Evolutionary conservation across 2,329 filamentous ascomycete genomes (phyloP).

Genomic region (Clonostachys rosea): DNA sequence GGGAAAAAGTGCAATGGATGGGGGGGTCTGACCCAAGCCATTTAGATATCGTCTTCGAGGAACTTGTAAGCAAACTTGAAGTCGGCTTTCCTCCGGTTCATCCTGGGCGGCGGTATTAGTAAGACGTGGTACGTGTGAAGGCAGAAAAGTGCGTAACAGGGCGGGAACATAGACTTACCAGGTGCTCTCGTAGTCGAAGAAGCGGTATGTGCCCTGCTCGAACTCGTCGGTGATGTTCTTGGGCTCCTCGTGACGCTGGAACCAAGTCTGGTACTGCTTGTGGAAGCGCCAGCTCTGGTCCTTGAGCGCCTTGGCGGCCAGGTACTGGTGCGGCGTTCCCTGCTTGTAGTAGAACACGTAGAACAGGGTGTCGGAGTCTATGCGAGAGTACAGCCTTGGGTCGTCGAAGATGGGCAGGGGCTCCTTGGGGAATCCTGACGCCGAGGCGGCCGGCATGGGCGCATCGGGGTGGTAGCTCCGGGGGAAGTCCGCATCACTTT

Average conservation of each 20-base stretch:
- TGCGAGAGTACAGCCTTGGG: conserved; percentile 77
- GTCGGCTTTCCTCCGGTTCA: conserved; percentile 96
- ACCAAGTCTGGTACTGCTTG: conserved; percentile 99
- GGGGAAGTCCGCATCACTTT: conserved; percentile 75
- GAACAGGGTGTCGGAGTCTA: conserved; percentile 94
- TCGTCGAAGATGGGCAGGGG: conserved; percentile 91
- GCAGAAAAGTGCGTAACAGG: no score
- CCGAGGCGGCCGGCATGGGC: conserved; percentile 67
- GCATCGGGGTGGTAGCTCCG: conserved; percentile 80
- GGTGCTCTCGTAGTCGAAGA: conserved; percentile 99
- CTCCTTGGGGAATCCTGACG: conserved; percentile 85
- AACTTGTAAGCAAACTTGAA: conserved; percentile 99
- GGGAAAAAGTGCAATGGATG: no score
- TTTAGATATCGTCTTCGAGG: conserved; percentile 82
- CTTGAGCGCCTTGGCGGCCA: conserved; percentile 95
- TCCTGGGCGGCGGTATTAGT: conserved; percentile 51
- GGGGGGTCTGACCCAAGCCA: background rate
- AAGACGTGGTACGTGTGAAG: background rate
- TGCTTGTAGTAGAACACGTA: conserved; percentile 99
- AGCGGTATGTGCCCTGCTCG: conserved; percentile 97
- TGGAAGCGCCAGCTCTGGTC: conserved; percentile 98
- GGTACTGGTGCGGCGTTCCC: conserved; percentile 89
- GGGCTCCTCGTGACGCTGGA: conserved; percentile 95
- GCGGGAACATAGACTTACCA: conserved; percentile 60
- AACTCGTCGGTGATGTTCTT: conserved; percentile 99